phyloP scores from a whole-genome alignment of 164 flowering plant species.

The Hamamelis virginiana region DNA sequence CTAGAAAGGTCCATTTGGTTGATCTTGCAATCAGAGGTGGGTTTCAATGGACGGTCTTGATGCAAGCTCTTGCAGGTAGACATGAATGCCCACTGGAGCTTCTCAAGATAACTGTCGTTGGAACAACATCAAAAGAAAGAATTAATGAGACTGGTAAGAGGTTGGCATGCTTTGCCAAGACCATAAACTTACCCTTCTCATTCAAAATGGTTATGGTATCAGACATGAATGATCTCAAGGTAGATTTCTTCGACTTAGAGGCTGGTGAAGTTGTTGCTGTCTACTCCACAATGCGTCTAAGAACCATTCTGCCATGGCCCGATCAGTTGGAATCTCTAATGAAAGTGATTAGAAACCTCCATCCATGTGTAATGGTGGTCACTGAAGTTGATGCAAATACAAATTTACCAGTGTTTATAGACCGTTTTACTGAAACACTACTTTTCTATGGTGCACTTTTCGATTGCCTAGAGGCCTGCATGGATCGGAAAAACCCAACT shows the following conservation, averaged over 20 bases:
- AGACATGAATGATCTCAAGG: conserved; percentile 35
- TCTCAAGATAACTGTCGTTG: conserved; percentile 42
- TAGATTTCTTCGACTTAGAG: conserved; percentile 36
- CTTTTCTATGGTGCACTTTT: conserved; percentile 51
- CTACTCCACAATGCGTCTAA: conserved; percentile 21
- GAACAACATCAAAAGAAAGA: conserved; percentile 9
- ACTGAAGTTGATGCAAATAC: conserved; percentile 50
- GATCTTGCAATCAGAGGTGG: conserved; percentile 43
- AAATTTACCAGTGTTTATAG: conserved; percentile 38
- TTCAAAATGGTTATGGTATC: conserved; percentile 31
- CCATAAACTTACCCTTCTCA: conserved; percentile 30
- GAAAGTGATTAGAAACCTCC: conserved; percentile 39
- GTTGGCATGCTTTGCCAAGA: conserved; percentile 28
- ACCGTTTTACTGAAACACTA: conserved; percentile 49
- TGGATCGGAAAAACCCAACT: conserved; percentile 30
- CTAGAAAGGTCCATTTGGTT: conserved; percentile 42
- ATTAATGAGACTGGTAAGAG: conserved; percentile 31
- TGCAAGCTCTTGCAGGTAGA: conserved; percentile 45
- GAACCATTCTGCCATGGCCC: conserved; percentile 26
- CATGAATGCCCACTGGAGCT: conserved; percentile 29
- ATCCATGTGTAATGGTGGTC: conserved; percentile 49
- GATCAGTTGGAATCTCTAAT: conserved; percentile 35
- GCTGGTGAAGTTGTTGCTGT: conserved; percentile 42
- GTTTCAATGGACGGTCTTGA: conserved; percentile 36
- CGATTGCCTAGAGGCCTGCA: conserved; percentile 38